Conservation (phyloP, 352 stramenopile genomes). For the Blastocystis sp. region DNA sequence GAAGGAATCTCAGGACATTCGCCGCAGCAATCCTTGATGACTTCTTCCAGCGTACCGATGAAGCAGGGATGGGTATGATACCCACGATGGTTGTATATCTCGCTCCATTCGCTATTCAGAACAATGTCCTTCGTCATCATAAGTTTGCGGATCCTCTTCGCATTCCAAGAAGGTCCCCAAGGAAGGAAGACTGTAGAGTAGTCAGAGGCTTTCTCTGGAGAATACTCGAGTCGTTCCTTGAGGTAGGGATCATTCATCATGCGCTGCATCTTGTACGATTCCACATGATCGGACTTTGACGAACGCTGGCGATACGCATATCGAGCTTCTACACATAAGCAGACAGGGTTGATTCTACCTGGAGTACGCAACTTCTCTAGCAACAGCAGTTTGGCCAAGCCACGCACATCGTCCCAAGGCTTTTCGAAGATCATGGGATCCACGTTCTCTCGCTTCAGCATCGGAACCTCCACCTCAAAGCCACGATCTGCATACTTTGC, state of each 20-base stretch:
- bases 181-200: conserved; percentile 66
- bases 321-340: conserved; percentile 4
- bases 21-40: conserved; percentile 64
- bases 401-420: conserved; percentile 61
- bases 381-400: conserved; percentile 60
- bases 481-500: conserved; percentile 63
- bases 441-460: conserved; percentile 27
- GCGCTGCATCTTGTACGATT: conserved; percentile 36
- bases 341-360: background rate
- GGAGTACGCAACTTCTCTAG: conserved; percentile 62
- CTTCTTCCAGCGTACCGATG: conserved; percentile 64
- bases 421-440: conserved; percentile 65
- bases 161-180: conserved; percentile 64
- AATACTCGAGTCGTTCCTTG: conserved; percentile 62
- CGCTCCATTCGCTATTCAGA: conserved; percentile 62
- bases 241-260: conserved; percentile 56
- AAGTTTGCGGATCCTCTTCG: conserved; percentile 63
- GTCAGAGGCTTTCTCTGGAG: conserved; percentile 61
- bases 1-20: conserved; percentile 63
- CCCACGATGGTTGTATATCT: conserved; percentile 28
- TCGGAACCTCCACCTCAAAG: conserved; percentile 63
- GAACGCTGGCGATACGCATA: conserved; percentile 48
- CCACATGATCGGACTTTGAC: background rate
- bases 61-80: conserved; percentile 66
- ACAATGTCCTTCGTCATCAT: conserved; percentile 66